These are phyloP conservation scores for Ceratocystis lukuohia DNA, from an alignment of 2,329 filamentous ascomycete species.

Conservation along the genomic window DNA sequence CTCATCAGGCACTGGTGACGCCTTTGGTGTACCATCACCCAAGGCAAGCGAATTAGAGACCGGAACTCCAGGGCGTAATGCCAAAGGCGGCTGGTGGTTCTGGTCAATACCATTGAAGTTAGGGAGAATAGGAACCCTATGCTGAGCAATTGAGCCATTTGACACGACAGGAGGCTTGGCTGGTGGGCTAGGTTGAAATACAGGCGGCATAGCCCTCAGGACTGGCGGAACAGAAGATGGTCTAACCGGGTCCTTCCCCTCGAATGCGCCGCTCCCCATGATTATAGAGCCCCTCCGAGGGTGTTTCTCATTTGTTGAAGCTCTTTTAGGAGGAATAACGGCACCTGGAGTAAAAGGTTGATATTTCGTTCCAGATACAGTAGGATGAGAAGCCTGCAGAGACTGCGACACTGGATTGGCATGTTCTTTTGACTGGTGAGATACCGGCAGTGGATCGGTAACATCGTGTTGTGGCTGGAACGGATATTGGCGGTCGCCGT, in stretches of 20 bases:
- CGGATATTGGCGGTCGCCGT: slow-evolving; percentile 17
- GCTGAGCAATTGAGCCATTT: neutral
- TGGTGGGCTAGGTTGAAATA: neutral
- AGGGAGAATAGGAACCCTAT: neutral
- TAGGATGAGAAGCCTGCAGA: neutral
- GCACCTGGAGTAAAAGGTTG: slow-evolving; percentile 14
- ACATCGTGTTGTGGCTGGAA: slow-evolving; percentile 18
- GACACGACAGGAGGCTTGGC: neutral
- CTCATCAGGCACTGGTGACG: neutral
- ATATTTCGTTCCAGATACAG: neutral
- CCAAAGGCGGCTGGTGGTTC: neutral
- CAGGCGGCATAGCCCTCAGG: neutral
- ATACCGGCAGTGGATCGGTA: neutral
- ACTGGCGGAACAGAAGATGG: neutral
- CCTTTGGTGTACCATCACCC: neutral
- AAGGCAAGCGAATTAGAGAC: neutral
- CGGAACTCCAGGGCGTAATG: slow-evolving; percentile 9
- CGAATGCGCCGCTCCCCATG: neutral
- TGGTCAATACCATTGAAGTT: neutral
- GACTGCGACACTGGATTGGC: neutral
- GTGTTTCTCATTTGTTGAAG: neutral
- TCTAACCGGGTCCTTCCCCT: neutral
- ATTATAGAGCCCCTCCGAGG: neutral
- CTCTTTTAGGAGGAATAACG: neutral
- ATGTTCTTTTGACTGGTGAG: neutral